Evolutionary conservation across 805 yeast genomes (phyloP), one percentile per base, ranked within the genome.

Genomic region (Barnettozyma siamensis): DNA sequence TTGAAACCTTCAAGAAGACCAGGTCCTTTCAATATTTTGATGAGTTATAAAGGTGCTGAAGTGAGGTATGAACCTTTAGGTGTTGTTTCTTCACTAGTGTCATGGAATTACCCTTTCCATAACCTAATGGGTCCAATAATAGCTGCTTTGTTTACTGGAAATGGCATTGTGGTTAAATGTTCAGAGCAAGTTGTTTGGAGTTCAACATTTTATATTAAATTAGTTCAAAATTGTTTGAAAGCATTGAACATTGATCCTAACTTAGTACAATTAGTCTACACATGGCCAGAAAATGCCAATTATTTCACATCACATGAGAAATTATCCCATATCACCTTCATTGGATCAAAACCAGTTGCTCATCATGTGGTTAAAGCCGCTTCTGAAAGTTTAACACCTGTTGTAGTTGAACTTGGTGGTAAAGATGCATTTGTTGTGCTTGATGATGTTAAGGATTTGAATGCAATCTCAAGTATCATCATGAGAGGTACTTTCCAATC

Each of bases 61-160:
- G 91, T 93, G 15, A 72, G 94, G 48, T 93, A 93, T 61, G 95
- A 89, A 61, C 98, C 99, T 1, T 63, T 91, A 41, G 84, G 82
- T 12, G 87, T 84, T 11, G 91, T 91, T 20, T 75, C 94, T 7
- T 95, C 98, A 0, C 69, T 93, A 45, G 87, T 93, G 1, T 86
- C 96, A 4, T 93, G 99, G 99, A 93, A 93, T 58, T 93, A 93
- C 60, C 99, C 99, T 0, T 81, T 93, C 62, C 99, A 93, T 60
- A 93, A 93, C 62, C 66, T 89, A 38, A 65, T 93, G 71, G 97
- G 97, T 3, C 99, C 99, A 2, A 71, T 93, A 2, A 79, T 89
- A 42, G 94, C 98, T 2, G 77, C 91, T 2, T 62, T 93, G 20
- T 87, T 89, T 58, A 78, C 96, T 5, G 99, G 99, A 5, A 91